Conservation (phyloP, 768 basidiomycete genomes). For the Termitomyces sp. region DNA sequence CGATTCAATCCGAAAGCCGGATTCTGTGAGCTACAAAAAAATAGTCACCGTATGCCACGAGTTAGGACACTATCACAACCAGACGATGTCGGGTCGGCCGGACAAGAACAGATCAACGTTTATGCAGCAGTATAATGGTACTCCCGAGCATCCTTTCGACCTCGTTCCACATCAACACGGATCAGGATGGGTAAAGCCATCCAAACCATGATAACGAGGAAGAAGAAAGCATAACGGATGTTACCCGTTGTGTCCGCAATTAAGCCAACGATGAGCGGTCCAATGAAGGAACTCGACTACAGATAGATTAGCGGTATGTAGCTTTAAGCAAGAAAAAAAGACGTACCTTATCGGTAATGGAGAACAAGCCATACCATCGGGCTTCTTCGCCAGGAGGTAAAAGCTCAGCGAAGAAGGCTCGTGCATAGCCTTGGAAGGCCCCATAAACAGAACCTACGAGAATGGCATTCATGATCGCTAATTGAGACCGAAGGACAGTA, state of each 20-base stretch:
- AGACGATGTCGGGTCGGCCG: not conserved
- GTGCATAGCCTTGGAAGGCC: conserved; percentile 87
- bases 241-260: conserved; percentile 89
- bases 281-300: conserved; percentile 91
- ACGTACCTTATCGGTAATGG: conserved; percentile 84
- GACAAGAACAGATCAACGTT: not conserved
- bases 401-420: conserved; percentile 84
- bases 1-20: not conserved
- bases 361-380: conserved; percentile 83
- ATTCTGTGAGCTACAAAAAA: not conserved
- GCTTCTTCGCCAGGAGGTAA: conserved; percentile 89
- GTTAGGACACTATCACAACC: not conserved
- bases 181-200: conserved; percentile 72
- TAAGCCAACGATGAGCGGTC: conserved; percentile 83
- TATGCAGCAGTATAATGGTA: conserved; percentile 27
- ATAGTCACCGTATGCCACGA: not conserved
- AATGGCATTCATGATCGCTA: not conserved
- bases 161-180: conserved; percentile 67
- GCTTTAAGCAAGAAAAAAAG: not conserved
- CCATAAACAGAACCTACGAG: conserved; percentile 68
- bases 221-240: conserved; percentile 89
- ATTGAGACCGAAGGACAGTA: not conserved
- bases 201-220: conserved; percentile 82
- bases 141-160: conserved; percentile 48
- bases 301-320: not conserved